Evolutionary conservation across 208 protist genomes (phyloP), one percentile per base, ranked within the genome.

Genomic region (Crithidia expoeki): DNA sequence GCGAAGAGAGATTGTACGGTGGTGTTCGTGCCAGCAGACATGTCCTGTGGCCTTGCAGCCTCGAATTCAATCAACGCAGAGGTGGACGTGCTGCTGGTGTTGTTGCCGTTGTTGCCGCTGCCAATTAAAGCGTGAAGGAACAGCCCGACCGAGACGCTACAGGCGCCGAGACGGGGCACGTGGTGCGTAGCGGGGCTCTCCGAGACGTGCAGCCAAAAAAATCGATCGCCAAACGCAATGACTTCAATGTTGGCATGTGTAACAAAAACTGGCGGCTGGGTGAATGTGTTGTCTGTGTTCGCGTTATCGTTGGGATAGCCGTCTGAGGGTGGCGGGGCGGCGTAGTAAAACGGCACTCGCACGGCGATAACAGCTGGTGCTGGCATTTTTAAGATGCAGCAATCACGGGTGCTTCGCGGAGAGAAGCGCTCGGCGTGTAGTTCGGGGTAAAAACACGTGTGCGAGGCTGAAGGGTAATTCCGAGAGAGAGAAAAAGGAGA

Each of bases 181-280:
- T n/a, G 23, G 56, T 68, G 44, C 38, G 53, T 34, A 42, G 69
- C 16, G 40, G 70, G 60, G 51, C 68, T 63, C 60, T 90, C 83
- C 0, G 85, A 79, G 4, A 94, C 50, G 63, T 94, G 85, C 10
- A 94, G 60, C 88, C 88, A 93, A 51, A 91, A 85, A 47, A 87
- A 87, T 1, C 77, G 83, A 5, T 46, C 63, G 5, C 28, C 71
- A 56, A 90, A 94, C 0, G 74, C 67, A 4, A 86, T 25, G 21
- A 88, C 51, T 34, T 94, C 77, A 14, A 88, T 49, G 30, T 62
- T 80, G 16, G 83, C 77, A 21, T 80, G 28, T 0, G 73, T 88
- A 28, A 94, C 68, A 19, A 88, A 60, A 6, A 78, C 63, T 0
- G 42, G 53, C 21, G 17, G 49, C 4, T 42, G 10, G 36, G 12